phyloP scores from a whole-genome alignment of 225 moss, liverwort and hornwort species.

The Antitrichia curtipendula region DNA sequence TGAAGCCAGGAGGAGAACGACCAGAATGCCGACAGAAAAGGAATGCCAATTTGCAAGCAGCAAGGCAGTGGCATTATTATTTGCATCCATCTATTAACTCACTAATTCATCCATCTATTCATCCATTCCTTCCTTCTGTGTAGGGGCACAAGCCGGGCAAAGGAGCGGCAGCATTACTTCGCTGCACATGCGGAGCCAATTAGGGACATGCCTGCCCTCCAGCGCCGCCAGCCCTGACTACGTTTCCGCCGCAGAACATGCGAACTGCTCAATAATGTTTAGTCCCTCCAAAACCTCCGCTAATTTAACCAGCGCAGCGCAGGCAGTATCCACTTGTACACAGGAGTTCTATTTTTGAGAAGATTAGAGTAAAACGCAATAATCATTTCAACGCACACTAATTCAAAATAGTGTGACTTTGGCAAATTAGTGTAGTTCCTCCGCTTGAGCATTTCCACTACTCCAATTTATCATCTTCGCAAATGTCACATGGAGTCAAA shows the following conservation, averaged over 20 bases:
- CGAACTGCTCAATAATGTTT: too few species aligned
- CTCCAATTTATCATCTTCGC: rapidly evolving
- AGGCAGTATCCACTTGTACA: too few species aligned
- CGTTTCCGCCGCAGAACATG: not conserved
- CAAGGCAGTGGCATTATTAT: not conserved
- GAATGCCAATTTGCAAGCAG: not conserved
- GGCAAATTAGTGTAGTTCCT: not conserved
- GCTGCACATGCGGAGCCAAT: not conserved
- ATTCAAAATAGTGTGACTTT: not conserved
- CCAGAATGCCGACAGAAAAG: not conserved
- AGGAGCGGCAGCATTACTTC: not conserved
- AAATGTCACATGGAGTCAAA: rapidly evolving
- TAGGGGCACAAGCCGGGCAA: not conserved
- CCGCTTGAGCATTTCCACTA: not conserved
- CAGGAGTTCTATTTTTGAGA: too few species aligned
- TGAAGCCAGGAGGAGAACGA: not conserved
- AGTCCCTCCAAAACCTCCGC: not conserved
- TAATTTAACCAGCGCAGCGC: too few species aligned
- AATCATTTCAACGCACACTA: not conserved
- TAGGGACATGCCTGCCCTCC: not conserved
- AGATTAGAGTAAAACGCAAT: too few species aligned
- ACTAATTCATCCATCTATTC: not conserved
- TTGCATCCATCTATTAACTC: not conserved
- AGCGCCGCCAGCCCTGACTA: not conserved
- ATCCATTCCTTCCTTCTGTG: too few species aligned